Evolutionary conservation across 1,284 basidiomycete genomes (phyloP).

Genomic region (Irpex sp.): DNA sequence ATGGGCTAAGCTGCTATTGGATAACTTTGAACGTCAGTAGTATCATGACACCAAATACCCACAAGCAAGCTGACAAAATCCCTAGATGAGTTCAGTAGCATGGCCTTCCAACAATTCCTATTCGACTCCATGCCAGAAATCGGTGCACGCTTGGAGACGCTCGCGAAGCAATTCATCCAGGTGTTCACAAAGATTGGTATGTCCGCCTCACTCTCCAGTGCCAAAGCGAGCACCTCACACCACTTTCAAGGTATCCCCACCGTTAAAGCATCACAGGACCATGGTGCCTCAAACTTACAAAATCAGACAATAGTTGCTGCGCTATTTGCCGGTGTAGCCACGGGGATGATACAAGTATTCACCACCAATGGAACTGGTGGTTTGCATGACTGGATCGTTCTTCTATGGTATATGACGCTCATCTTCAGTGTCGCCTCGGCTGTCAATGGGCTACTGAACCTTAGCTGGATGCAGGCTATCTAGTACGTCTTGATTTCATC

Average conservation of each 20-base stretch:
- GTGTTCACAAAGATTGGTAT: slow-evolving; percentile 11
- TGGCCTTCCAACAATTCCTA: slow-evolving; percentile 9
- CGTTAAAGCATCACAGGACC: slow-evolving; percentile 10
- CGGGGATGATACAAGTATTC: slow-evolving; percentile 10
- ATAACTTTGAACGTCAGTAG: slow-evolving; percentile 4
- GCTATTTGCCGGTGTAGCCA: slow-evolving; percentile 11
- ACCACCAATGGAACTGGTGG: slow-evolving; percentile 20
- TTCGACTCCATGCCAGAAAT: slow-evolving; percentile 8
- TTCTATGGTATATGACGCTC: slow-evolving; percentile 62
- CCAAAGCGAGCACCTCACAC: too few relatives aligned
- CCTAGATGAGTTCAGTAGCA: not conserved
- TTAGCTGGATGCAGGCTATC: slow-evolving; percentile 68
- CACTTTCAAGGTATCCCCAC: slow-evolving; percentile 10
- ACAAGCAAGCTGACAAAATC: not conserved
- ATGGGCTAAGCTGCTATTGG: slow-evolving; percentile 8
- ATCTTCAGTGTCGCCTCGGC: slow-evolving; percentile 68
- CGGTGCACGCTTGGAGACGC: slow-evolving; percentile 5
- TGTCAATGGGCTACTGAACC: slow-evolving; percentile 59
- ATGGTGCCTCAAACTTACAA: slow-evolving; percentile 7
- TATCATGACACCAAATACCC: too few relatives aligned
- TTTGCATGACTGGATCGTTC: slow-evolving; percentile 53
- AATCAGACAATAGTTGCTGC: slow-evolving; percentile 13
- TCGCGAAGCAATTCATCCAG: slow-evolving; percentile 9
- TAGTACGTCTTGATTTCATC: not conserved
- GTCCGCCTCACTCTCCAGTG: too few relatives aligned